These are phyloP conservation scores for Phyllosticta citribraziliensis DNA, from an alignment of 2,329 filamentous ascomycete species.

Conservation along the genomic window DNA sequence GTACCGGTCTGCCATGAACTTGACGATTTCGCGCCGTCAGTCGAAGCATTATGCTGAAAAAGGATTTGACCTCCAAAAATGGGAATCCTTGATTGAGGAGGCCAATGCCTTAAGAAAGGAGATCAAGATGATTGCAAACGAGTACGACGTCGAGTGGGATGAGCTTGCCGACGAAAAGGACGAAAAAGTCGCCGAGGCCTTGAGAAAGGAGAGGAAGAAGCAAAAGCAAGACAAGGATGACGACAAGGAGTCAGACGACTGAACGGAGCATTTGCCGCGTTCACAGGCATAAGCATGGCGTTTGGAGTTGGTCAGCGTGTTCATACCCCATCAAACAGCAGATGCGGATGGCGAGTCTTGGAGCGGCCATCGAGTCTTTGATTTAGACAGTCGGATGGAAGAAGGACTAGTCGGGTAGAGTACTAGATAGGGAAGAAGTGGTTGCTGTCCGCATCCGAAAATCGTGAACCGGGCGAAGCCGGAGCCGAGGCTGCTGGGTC, in stretches of 20 bases:
- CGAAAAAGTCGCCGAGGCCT: conserved; percentile 45
- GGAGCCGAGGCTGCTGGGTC: not conserved
- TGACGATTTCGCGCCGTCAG: conserved; percentile 73
- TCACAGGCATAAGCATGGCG: not conserved
- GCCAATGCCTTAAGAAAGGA: conserved; percentile 68
- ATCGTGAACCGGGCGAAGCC: not conserved
- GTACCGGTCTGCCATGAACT: conserved; percentile 77
- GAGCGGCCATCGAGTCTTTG: not conserved
- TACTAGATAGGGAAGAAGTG: not conserved
- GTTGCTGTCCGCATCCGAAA: not conserved
- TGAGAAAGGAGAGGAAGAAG: conserved; percentile 39
- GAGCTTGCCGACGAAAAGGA: conserved; percentile 63
- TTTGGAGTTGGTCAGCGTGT: not conserved
- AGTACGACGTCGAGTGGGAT: conserved; percentile 89
- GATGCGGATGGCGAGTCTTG: not conserved
- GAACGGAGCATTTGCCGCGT: not conserved
- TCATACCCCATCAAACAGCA: not conserved
- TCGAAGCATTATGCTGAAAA: conserved; percentile 63
- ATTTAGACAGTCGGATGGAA: not conserved
- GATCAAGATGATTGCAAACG: conserved; percentile 68
- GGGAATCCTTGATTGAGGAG: conserved; percentile 72
- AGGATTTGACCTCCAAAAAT: conserved; percentile 65
- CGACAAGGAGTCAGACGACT: not conserved
- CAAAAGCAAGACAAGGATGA: conserved; percentile 12
- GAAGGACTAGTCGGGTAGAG: not conserved